These are phyloP conservation scores for Elasticomyces elasticus DNA, from an alignment of 495 filamentous ascomycete genomes.

Conservation along the genomic window DNA sequence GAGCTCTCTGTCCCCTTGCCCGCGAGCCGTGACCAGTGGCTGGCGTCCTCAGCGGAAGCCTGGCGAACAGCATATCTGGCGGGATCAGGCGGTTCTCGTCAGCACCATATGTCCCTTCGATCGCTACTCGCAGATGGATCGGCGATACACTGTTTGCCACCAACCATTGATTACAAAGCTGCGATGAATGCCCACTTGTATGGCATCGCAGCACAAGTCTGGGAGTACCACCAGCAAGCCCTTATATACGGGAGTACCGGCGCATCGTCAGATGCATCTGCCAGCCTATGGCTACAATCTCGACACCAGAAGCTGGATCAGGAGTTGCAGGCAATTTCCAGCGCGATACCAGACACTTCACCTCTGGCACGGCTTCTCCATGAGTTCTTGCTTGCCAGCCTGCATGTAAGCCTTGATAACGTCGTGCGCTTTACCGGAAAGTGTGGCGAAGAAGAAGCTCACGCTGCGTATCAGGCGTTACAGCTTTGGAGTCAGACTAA, in stretches of 20 bases:
- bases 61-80: slow-evolving; percentile 45
- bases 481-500: slow-evolving; percentile 41
- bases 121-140: slow-evolving; percentile 35
- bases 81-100: neutral
- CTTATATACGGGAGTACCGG: neutral
- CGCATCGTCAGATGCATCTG: slow-evolving; percentile 32
- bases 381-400: slow-evolving; percentile 45
- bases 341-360: slow-evolving; percentile 25
- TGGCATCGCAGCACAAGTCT: slow-evolving; percentile 46
- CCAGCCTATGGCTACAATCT: slow-evolving; percentile 37
- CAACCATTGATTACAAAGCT: slow-evolving; percentile 40
- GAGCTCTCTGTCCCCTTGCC: slow-evolving; percentile 53
- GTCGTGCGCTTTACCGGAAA: slow-evolving; percentile 53
- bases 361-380: slow-evolving; percentile 31
- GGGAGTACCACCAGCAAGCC: slow-evolving; percentile 43
- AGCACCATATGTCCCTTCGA: neutral
- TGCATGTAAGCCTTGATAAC: slow-evolving; percentile 51
- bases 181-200: slow-evolving; percentile 37
- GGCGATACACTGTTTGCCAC: slow-evolving; percentile 38
- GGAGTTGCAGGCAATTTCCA: slow-evolving; percentile 32
- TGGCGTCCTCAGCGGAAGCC: slow-evolving; percentile 41
- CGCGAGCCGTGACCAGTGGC: slow-evolving; percentile 42
- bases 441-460: slow-evolving; percentile 49
- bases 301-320: slow-evolving; percentile 37
- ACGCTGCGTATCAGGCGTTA: slow-evolving; percentile 40